These are phyloP conservation scores for Leptomonas pyrrhocoris DNA, from an alignment of 208 protist genomes.

Conservation along the genomic window DNA sequence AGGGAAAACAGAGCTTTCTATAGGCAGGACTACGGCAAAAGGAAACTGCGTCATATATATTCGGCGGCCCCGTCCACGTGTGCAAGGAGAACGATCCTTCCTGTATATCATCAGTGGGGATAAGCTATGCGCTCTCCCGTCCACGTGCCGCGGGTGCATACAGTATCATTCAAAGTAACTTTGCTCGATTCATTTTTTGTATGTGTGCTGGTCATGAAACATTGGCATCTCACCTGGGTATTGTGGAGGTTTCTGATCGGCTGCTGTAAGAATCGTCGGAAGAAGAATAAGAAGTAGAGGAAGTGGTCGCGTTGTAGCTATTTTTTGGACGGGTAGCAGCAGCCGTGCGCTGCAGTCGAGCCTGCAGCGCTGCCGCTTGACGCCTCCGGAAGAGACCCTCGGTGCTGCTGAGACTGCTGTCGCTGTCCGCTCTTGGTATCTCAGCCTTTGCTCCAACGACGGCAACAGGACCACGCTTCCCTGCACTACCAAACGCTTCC, in stretches of 20 bases:
- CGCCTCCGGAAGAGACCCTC: slow-evolving; percentile 39
- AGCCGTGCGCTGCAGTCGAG: slow-evolving; percentile 15
- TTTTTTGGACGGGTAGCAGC: neutral
- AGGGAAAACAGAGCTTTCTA: no score
- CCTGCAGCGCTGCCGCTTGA: slow-evolving; percentile 32
- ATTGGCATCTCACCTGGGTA: no score
- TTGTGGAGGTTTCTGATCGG: neutral
- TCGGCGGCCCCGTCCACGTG: no score
- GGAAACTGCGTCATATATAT: neutral
- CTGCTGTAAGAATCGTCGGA: slow-evolving; percentile 4
- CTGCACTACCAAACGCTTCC: neutral
- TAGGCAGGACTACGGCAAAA: no score
- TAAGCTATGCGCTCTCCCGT: no score
- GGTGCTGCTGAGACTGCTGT: slow-evolving; percentile 43
- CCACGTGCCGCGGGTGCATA: no score
- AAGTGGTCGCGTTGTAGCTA: neutral
- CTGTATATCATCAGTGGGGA: no score
- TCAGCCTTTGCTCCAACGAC: neutral
- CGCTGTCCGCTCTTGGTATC: slow-evolving; percentile 12
- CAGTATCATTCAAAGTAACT: no score
- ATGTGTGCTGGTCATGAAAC: neutral
- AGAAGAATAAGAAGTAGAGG: neutral
- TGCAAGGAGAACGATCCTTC: no score
- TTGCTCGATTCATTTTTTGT: no score
- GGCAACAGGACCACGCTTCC: neutral